A percentile compares a stretch with the other conserved stretches of the same genome.
These are phyloP conservation scores for Penicillium diatomitis DNA, from an alignment of 495 filamentous ascomycete genomes.

Conservation along the genomic window DNA sequence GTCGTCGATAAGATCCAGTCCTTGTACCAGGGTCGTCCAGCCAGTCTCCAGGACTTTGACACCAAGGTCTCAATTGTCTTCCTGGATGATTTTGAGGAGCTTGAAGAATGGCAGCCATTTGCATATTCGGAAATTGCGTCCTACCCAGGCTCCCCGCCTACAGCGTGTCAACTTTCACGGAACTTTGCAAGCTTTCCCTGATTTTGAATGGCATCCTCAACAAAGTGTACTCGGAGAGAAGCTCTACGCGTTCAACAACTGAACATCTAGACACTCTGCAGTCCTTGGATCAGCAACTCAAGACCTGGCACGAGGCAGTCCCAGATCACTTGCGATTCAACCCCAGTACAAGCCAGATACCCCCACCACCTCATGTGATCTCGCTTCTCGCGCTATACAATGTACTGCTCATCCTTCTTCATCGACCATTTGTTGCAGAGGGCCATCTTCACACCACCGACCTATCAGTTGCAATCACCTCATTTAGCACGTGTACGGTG, in stretches of 20 bases:
- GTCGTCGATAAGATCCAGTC: slow-evolving; percentile 30
- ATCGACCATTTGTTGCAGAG: slow-evolving; percentile 19
- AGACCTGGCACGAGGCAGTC: slow-evolving; percentile 12
- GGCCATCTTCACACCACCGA: slow-evolving; percentile 20
- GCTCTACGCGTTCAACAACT: slow-evolving; percentile 9
- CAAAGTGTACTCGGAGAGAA: slow-evolving; percentile 19
- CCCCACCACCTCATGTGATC: slow-evolving; percentile 12
- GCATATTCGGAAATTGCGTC: slow-evolving; percentile 10
- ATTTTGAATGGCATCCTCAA: slow-evolving; percentile 20
- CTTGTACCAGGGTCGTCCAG: slow-evolving; percentile 27
- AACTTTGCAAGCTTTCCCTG: slow-evolving; percentile 17
- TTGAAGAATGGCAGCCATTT: slow-evolving; percentile 21
- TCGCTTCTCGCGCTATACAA: slow-evolving; percentile 15
- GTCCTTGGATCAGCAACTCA: slow-evolving; percentile 8
- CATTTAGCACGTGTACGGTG: slow-evolving; percentile 13
- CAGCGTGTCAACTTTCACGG: slow-evolving; percentile 19
- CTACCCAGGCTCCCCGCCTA: slow-evolving; percentile 10
- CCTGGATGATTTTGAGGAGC: slow-evolving; percentile 27
- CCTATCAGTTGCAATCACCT: slow-evolving; percentile 13
- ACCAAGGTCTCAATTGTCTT: slow-evolving; percentile 18
- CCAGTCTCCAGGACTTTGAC: slow-evolving; percentile 17
- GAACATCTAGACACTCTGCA: slow-evolving; percentile 11
- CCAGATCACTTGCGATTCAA: slow-evolving; percentile 14
- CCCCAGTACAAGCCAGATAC: not conserved
- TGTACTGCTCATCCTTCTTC: slow-evolving; percentile 15